Conservation (phyloP, 2,329 filamentous ascomycete species). For the Ophiostoma montium region DNA sequence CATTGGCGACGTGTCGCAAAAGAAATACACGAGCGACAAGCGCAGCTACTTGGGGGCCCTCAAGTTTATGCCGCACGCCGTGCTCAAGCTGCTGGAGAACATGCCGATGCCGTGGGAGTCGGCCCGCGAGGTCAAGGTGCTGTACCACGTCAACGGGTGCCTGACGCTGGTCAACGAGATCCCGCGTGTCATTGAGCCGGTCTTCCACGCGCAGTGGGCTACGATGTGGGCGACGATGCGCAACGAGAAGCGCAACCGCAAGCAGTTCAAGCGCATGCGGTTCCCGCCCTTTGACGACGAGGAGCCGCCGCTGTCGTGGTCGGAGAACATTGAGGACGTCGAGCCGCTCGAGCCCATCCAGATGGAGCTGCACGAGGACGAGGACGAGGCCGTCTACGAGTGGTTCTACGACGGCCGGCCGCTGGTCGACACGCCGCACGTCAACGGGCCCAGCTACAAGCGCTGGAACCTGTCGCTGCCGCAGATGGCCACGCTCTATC, state of each 20-base stretch:
- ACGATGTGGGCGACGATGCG: conserved; percentile 99
- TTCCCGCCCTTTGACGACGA: conserved; percentile 98
- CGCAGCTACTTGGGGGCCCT: conserved; percentile 91
- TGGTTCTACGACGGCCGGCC: conserved; percentile 97
- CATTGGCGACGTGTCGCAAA: conserved; percentile 97
- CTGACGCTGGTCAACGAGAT: conserved; percentile 94
- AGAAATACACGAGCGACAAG: conserved; percentile 98
- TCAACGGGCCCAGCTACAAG: conserved; percentile 95
- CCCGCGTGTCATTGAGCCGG: conserved; percentile 89
- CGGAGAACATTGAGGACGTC: conserved; percentile 97
- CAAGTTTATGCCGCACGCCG: conserved; percentile 98
- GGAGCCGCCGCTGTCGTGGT: conserved; percentile 93
- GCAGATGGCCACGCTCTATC: conserved; percentile 92
- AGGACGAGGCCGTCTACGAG: conserved; percentile 81
- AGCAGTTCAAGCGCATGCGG: conserved; percentile 97
- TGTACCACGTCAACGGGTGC: conserved; percentile 97
- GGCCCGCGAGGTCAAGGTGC: conserved; percentile 85
- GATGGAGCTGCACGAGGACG: conserved; percentile 90
- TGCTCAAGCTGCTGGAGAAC: conserved; percentile 92
- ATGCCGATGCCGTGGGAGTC: conserved; percentile 99
- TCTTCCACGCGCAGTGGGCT: conserved; percentile 97
- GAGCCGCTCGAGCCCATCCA: conserved; percentile 96
- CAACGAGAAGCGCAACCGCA: conserved; percentile 88
- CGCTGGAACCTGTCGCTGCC: conserved; percentile 83
- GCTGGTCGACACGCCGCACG: conserved; percentile 77